Evolutionary conservation across 1,284 basidiomycete genomes (phyloP).

Genomic region (Cutaneotrichosporon spelunceum): DNA sequence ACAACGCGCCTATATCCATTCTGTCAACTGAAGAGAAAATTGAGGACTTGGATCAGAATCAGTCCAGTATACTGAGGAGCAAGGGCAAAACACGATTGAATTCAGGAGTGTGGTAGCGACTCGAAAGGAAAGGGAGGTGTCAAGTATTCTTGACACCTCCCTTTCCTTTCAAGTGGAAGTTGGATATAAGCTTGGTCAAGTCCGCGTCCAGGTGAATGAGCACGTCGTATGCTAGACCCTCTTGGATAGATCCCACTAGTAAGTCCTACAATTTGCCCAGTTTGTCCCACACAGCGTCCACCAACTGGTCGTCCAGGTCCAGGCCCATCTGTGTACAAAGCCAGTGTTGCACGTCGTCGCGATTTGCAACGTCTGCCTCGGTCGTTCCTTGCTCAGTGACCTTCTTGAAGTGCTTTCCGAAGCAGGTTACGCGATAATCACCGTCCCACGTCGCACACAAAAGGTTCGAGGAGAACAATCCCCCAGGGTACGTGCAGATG

Average conservation of each 20-base stretch:
- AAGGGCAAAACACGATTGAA: too few relatives aligned
- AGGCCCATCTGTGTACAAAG: conserved; percentile 5
- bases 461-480: conserved; percentile 6
- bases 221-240: background rate
- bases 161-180: too few relatives aligned
- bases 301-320: conserved; percentile 2
- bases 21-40: too few relatives aligned
- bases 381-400: background rate
- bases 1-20: too few relatives aligned
- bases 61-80: too few relatives aligned
- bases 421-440: conserved; percentile 11
- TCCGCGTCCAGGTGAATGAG: background rate
- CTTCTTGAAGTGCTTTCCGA: conserved; percentile 12
- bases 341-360: conserved; percentile 9
- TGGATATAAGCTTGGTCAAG: too few relatives aligned
- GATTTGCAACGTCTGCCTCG: background rate
- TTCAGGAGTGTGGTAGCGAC: too few relatives aligned
- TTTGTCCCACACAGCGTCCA: conserved; percentile 10
- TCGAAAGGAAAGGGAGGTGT: too few relatives aligned
- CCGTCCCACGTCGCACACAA: conserved; percentile 14
- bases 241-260: background rate
- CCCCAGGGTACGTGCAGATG: conserved; percentile 11
- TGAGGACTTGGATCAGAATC: too few relatives aligned
- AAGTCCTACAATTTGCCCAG: background rate
- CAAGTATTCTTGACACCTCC: too few relatives aligned